Evolutionary conservation across 768 basidiomycete species (phyloP), one percentile per base, ranked within the genome.

Genomic region (Auriscalpium microsporum): DNA sequence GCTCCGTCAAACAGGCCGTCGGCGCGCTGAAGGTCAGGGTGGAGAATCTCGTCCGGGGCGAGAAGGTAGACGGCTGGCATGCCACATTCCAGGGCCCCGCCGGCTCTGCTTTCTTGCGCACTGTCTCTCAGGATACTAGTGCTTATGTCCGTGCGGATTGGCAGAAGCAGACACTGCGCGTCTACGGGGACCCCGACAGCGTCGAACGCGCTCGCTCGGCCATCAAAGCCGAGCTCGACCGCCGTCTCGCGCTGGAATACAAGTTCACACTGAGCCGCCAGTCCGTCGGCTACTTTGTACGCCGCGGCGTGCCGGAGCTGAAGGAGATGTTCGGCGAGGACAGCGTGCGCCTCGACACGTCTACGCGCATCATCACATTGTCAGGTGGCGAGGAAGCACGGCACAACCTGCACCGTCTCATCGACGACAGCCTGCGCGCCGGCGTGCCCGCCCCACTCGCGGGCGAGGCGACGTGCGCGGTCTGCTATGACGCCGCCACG

Each of bases 1-100:
- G 83, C 0, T 70, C 77, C 13, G 76, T 78, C 50, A 78, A 78
- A 66, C 76, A 78, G 59, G 74, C 73, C 1, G 73, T 78, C 1
- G 83, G 83, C 1, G 71, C 74, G 5, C 62, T 85, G 56, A 84
- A 83, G 67, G 82, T 84, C 11, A 69, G 82, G 51, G 78, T 81
- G 0, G 83, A 84, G 64, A 75, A 70, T 51, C 63, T 84, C 40
- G 76, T 73, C 2, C 71, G 70, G 21, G 83, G 83, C 6, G 75
- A 78, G 42, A 76, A 67, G 37, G 67, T 84, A 3, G 66, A 67
- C 4, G 72, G 72, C 36, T 84, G 81, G 82, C 81, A 83, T 64
- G 66, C 71, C 36, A 71, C 72, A 0, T 72, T 82, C 55, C 14
- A 17, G 8, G 62, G 58, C 1, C 48, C 36, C 58, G 34, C 37